These are phyloP conservation scores for Phialophora macrospora DNA, from an alignment of 2,329 filamentous ascomycete species.

Conservation along the genomic window DNA sequence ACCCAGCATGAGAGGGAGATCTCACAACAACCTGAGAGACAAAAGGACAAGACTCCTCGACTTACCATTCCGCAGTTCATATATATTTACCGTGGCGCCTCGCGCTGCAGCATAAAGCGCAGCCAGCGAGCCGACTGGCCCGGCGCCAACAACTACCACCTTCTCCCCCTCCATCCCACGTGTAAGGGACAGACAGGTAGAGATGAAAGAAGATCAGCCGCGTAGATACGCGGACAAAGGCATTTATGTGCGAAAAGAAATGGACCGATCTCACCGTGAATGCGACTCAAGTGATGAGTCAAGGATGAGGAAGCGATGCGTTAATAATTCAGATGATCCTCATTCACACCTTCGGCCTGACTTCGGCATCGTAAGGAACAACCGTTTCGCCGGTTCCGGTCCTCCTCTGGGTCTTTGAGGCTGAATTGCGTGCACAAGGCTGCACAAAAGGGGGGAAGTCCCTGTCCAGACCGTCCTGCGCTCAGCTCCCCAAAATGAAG, in stretches of 20 bases:
- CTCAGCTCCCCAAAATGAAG: not conserved
- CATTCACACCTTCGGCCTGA: not conserved
- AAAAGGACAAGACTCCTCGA: not conserved
- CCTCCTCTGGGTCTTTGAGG: not conserved
- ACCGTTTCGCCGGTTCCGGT: not conserved
- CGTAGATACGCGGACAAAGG: not conserved
- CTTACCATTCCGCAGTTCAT: conserved; percentile 86
- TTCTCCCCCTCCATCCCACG: conserved; percentile 56
- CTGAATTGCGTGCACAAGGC: not conserved
- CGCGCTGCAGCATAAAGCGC: conserved; percentile 89
- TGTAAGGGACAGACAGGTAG: not conserved
- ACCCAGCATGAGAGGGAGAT: not conserved
- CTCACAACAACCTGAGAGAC: not conserved
- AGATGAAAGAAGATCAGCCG: not conserved
- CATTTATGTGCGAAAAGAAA: not conserved
- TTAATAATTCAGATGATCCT: conserved; percentile 9
- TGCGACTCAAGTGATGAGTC: not conserved
- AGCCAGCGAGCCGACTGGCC: conserved; percentile 88
- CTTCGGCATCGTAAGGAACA: not conserved
- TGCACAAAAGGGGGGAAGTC: not conserved
- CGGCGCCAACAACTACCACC: conserved; percentile 84
- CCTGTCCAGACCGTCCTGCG: not conserved
- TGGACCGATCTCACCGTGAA: not conserved
- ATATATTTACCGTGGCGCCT: conserved; percentile 89
- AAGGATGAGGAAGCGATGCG: not conserved